Percentiles rank a stretch among this genome's conserved stretches.
Evolutionary conservation across 2,329 filamentous ascomycete species (phyloP).

Genomic region (Penicillium sp.): DNA sequence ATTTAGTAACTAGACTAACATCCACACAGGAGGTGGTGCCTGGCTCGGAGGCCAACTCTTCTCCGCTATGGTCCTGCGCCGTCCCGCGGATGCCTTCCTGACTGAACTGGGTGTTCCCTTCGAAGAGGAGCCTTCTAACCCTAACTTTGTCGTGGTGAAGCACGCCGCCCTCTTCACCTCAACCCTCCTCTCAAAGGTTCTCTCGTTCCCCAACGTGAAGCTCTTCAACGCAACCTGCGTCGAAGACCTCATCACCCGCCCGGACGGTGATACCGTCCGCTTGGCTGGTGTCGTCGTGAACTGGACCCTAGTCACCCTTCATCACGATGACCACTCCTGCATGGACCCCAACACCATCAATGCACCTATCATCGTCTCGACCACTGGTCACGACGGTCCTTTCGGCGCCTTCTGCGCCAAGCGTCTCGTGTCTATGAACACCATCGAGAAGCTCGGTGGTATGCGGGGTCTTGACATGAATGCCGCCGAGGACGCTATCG

Average conservation of each 20-base stretch:
- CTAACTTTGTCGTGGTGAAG: slow-evolving; percentile 87
- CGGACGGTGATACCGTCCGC: slow-evolving; percentile 57
- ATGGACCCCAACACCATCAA: slow-evolving; percentile 99
- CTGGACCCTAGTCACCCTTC: slow-evolving; percentile 88
- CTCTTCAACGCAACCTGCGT: slow-evolving; percentile 93
- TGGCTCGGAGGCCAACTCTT: slow-evolving; percentile 95
- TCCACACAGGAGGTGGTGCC: slow-evolving; percentile 67
- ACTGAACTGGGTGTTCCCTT: slow-evolving; percentile 77
- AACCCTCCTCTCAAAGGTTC: slow-evolving; percentile 78
- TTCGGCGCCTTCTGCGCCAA: slow-evolving; percentile 91
- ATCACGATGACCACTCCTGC: slow-evolving; percentile 86
- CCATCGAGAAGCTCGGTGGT: slow-evolving; percentile 77
- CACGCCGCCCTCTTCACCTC: slow-evolving; percentile 90
- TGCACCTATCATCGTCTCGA: slow-evolving; percentile 81
- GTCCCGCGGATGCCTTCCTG: slow-evolving; percentile 83
- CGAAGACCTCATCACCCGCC: slow-evolving; percentile 87
- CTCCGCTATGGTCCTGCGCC: slow-evolving; percentile 92
- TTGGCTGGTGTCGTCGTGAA: slow-evolving; percentile 91
- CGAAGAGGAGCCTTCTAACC: slow-evolving; percentile 85
- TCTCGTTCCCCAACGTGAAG: slow-evolving; percentile 87
- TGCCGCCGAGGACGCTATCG: slow-evolving; percentile 84
- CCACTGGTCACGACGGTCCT: slow-evolving; percentile 85
- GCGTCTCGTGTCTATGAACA: slow-evolving; percentile 83
- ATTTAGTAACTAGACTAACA: slow-evolving; percentile 5
- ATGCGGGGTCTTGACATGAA: slow-evolving; percentile 96